These are phyloP conservation scores for Sugiyamaella smithiae DNA, from an alignment of 805 yeast genomes.

Conservation along the genomic window DNA sequence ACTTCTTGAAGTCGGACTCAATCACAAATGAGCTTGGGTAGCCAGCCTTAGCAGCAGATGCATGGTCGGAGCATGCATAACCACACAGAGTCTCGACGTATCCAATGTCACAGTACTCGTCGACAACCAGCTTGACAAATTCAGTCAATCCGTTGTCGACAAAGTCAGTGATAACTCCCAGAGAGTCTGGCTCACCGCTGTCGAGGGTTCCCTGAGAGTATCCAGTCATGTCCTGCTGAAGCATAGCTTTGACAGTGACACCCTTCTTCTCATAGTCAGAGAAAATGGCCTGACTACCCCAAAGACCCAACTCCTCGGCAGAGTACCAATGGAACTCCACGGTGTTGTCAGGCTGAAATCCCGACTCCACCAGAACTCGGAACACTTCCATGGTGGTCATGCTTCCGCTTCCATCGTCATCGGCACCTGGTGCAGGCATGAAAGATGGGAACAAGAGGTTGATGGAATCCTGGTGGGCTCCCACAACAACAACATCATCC, in stretches of 20 bases:
- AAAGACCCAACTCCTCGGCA: constrained; percentile 90
- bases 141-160: constrained; percentile 53
- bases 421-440: constrained; percentile 88
- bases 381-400: constrained; percentile 74
- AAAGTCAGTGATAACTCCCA: constrained; percentile 80
- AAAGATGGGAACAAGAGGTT: constrained; percentile 68
- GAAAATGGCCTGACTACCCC: constrained; percentile 83
- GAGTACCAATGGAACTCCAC: constrained; percentile 92
- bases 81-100: constrained; percentile 79
- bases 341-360: constrained; percentile 61
- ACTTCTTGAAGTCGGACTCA: constrained; percentile 65
- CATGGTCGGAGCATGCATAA: constrained; percentile 91
- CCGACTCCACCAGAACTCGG: constrained; percentile 50
- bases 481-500: constrained; percentile 63
- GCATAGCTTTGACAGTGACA: constrained; percentile 68
- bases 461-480: constrained; percentile 86
- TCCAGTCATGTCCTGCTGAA: constrained; percentile 96
- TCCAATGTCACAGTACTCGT: constrained; percentile 62
- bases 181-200: constrained; percentile 54
- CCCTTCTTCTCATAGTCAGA: constrained; percentile 46
- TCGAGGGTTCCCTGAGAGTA: constrained; percentile 53
- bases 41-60: constrained; percentile 78
- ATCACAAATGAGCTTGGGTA: constrained; percentile 80
- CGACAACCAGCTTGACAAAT: constrained; percentile 61
- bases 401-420: constrained; percentile 90